A percentile compares a stretch with the other conserved stretches of the same genome.
phyloP scores from a whole-genome alignment of 75 land plant genomes.

The Cunninghamia lanceolata region DNA sequence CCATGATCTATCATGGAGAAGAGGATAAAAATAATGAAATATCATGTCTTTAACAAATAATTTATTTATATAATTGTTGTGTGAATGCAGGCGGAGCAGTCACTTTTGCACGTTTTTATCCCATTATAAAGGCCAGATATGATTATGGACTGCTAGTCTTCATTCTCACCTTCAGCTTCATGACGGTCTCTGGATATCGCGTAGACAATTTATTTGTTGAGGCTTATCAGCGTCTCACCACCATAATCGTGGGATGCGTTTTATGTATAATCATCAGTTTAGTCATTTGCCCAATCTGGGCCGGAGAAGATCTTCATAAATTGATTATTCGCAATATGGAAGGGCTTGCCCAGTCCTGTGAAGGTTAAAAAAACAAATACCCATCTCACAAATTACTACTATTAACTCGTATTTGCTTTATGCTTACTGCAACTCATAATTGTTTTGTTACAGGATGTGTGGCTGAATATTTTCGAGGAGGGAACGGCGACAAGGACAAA shows the following conservation, averaged over 20 bases:
- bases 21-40: no score
- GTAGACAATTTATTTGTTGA: constrained; percentile 21
- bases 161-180: constrained; percentile 53
- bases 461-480: constrained; percentile 24
- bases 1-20: no score
- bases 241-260: constrained; percentile 35
- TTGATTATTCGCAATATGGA: constrained; percentile 27
- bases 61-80: neutral
- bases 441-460: constrained; percentile 18
- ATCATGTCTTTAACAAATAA: no score
- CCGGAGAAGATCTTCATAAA: constrained; percentile 53
- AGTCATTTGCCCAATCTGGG: constrained; percentile 53
- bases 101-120: constrained; percentile 56
- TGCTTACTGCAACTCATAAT: neutral
- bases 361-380: constrained; percentile 31
- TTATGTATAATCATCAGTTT: constrained; percentile 25
- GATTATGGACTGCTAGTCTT: constrained; percentile 65
- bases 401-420: neutral
- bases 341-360: constrained; percentile 31
- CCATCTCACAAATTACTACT: neutral
- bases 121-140: constrained; percentile 36
- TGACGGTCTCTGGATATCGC: constrained; percentile 40
- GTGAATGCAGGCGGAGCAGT: constrained; percentile 37
- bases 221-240: constrained; percentile 31
- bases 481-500: neutral